Base-by-base conservation (phyloP, 192 early-diverging fungal species). In the Coemansia sp. region DNA sequence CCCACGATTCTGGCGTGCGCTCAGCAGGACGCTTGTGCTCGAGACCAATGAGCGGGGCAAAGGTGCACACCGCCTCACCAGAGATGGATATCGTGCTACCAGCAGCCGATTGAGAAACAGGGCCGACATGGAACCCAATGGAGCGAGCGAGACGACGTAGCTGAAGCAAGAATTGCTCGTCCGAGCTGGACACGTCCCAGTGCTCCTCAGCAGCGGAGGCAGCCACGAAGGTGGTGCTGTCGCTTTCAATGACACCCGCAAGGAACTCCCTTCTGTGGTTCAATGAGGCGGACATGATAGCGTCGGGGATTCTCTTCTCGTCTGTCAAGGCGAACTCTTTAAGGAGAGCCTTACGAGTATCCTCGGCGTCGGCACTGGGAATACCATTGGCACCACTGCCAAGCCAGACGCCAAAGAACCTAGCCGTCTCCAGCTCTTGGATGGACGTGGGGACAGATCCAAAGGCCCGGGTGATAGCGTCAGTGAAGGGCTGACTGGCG, bases 241-340 rank as follows among this genome's bases (percentile, higher is more conserved):
- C 52, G 43, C 49, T 70, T 40, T 84, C 78, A 38, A 85, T 38
- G 18, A 80, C 44, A 2, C 84, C 84, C 44, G 66, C 80, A 5
- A 86, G 49, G 49, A 86, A 74, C 27, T 77, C 80, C 18, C 61
- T 66, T 18, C 84, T 69, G 68, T 67, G 62, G n/a, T 52, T 66
- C 31, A 65, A 43, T 38, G 77, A 76, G 5, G 73, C 51, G 10
- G 63, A 24, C 84, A 78, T 78, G n/a, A 82, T 9, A 11, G 72
- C 69, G 11, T 71, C 68, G 3, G 84, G 76, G 52, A 80, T 31
- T 13, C 41, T 42, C 67, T 66, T 74, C 41, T 31, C 43, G 38
- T 9, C 10, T 9, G 42, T 29, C 13, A 68, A 15, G 18, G 59
- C 68, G 15, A 72, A 31, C 24, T 31, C 44, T 6, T 61, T 42